Base-by-base conservation (phyloP, 352 stramenopile species). In the Globisporangium radiosum region DNA sequence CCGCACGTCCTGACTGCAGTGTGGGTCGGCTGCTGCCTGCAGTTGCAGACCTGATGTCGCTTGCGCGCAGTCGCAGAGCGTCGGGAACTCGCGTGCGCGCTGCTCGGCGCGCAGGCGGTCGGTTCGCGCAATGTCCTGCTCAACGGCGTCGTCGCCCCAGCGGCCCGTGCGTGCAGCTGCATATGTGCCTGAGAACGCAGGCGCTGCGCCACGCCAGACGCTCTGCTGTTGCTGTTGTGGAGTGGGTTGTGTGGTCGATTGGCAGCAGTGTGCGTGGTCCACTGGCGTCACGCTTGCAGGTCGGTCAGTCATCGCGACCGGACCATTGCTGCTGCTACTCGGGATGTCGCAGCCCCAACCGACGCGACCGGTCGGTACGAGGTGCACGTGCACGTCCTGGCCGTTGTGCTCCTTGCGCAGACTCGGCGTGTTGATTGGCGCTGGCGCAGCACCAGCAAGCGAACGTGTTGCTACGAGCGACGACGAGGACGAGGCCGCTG, bases 381-480 rank as follows among this genome's bases (percentile, higher is more conserved):
- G 61, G 54, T 55, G 72, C 54, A 78, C 71, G n/a, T 65, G 57
- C 14, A 70, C 58, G 52, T 85, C 65, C 39, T 79, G 68, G 19
- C 64, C 62, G n/a, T 76, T 69, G 57, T 74, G 74, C 54, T 92
- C 79, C 47, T 75, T 76, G 53, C 82, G 83, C 15, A 90, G 60
- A 65, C 81, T 93, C 13, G 78, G 78, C 36, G 84, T 90, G 67
- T 93, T 93, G 62, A 92, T 78, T 1, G 84, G 81, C n/a, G 79
- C 70, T 17, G 81, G 81, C 36, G 76, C 65, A 0, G 72, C 59
- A 0, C 37, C 39, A 39, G 64, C 42, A 4, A 60, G 19, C 11
- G 64, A 63, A 52, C 55, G 33, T 11, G 44, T 11, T 6, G 43
- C 43, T 14, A 52, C 19, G 47, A 56, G 13, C 15, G 40, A 19